phyloP scores from a whole-genome alignment of 768 basidiomycete species.

The Mycena galopus region DNA sequence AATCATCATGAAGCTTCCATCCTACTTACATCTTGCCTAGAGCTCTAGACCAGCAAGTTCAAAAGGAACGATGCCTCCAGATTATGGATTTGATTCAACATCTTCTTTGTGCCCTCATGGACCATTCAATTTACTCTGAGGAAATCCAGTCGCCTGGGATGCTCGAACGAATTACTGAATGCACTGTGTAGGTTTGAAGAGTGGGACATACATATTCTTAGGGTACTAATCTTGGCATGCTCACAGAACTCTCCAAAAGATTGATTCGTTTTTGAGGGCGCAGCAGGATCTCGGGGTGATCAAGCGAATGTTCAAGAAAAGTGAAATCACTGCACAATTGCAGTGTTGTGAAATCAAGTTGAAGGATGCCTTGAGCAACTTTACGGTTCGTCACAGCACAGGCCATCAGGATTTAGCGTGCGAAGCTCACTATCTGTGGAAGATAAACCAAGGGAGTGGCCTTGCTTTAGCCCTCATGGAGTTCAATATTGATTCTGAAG shows the following conservation, averaged over 20 bases:
- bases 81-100: not conserved
- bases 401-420: too few species aligned
- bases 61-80: constrained; percentile 1
- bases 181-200: not conserved
- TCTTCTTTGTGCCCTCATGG: too few species aligned
- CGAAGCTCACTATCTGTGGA: too few species aligned
- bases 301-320: constrained; percentile 3
- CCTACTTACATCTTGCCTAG: too few species aligned
- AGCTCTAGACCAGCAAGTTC: not conserved
- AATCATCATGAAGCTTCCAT: too few species aligned
- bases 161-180: constrained; percentile 1
- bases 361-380: not conserved
- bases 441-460: too few species aligned
- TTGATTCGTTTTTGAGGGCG: not conserved
- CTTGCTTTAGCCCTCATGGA: too few species aligned
- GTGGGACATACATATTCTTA: not conserved
- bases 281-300: not conserved
- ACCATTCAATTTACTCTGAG: too few species aligned
- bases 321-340: constrained; percentile 5
- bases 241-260: not conserved
- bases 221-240: not conserved
- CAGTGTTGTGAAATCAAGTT: not conserved
- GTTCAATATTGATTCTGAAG: too few species aligned
- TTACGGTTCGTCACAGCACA: not conserved
- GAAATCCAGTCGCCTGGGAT: not conserved